A percentile compares a stretch with the other conserved stretches of the same genome.
Conservation (phyloP, 331 rosid genomes). For the Malus hybrid region DNA sequence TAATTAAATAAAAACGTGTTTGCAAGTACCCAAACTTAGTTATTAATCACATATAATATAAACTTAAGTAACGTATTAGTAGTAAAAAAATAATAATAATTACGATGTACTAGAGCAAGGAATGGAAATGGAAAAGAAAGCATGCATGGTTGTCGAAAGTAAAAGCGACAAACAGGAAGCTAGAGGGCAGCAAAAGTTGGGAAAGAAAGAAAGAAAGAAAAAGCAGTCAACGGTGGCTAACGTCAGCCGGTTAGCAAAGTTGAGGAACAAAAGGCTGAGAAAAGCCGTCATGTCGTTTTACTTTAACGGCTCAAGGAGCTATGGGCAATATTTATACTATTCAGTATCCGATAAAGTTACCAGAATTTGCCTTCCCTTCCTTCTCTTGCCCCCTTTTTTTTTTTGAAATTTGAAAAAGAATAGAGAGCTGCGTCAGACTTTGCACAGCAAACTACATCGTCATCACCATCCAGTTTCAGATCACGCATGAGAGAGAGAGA, state of each 20-base stretch:
- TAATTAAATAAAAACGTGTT: neutral
- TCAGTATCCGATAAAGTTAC: neutral
- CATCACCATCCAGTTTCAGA: neutral
- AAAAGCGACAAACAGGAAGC: slow-evolving; percentile 18
- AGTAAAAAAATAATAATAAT: too few species aligned
- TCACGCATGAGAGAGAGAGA: neutral
- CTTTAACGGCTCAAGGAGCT: slow-evolving; percentile 49
- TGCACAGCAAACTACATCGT: neutral
- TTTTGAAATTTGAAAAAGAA: neutral
- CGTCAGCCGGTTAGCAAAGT: slow-evolving; percentile 41
- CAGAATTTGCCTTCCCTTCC: neutral
- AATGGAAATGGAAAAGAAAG: neutral
- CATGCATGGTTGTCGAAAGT: neutral
- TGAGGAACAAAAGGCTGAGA: slow-evolving; percentile 59
- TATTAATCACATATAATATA: neutral
- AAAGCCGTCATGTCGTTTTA: slow-evolving; percentile 61
- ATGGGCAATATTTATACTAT: neutral
- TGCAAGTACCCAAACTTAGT: neutral
- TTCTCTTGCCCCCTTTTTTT: neutral
- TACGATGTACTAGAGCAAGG: too few species aligned
- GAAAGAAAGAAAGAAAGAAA: slow-evolving; percentile 2
- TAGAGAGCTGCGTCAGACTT: slow-evolving; percentile 5
- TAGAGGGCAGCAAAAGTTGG: neutral
- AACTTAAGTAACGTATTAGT: neutral
- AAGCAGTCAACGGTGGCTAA: slow-evolving; percentile 50